These are phyloP conservation scores for Aspergillus japonicus DNA, from an alignment of 2,329 filamentous ascomycete genomes.

Conservation along the genomic window DNA sequence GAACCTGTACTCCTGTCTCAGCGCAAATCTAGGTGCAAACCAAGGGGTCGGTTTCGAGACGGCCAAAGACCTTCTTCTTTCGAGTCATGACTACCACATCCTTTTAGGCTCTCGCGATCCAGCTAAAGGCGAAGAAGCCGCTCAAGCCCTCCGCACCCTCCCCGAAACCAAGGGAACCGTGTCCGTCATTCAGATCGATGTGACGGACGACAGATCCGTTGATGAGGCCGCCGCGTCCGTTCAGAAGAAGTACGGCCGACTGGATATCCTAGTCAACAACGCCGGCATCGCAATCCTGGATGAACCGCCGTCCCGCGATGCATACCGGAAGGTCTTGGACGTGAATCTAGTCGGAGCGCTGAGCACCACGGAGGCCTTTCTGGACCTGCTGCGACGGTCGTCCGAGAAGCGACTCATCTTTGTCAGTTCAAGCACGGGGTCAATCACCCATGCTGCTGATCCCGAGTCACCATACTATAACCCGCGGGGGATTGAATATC, in stretches of 20 bases:
- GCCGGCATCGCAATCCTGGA: slow-evolving; percentile 11
- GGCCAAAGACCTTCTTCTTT: slow-evolving; percentile 20
- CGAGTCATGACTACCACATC: slow-evolving; percentile 23
- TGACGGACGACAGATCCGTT: slow-evolving; percentile 49
- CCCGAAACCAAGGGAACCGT: slow-evolving; percentile 7
- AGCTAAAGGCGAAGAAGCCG: slow-evolving; percentile 13
- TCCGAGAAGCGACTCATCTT: slow-evolving; percentile 41
- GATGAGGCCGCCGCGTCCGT: slow-evolving; percentile 57
- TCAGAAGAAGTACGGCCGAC: slow-evolving; percentile 51
- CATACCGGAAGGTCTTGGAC: slow-evolving; percentile 32
- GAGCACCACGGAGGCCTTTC: slow-evolving; percentile 36
- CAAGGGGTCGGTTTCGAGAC: slow-evolving; percentile 28
- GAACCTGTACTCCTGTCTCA: background rate
- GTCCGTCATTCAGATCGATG: slow-evolving; percentile 40
- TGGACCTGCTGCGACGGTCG: slow-evolving; percentile 33
- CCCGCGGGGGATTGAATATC: slow-evolving; percentile 37
- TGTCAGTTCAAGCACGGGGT: slow-evolving; percentile 39
- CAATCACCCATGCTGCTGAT: slow-evolving; percentile 30
- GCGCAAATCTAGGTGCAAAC: slow-evolving; percentile 23
- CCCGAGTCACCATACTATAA: slow-evolving; percentile 26
- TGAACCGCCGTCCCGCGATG: slow-evolving; percentile 24
- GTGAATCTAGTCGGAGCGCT: slow-evolving; percentile 44
- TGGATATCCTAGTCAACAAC: slow-evolving; percentile 25
- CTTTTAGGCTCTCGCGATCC: slow-evolving; percentile 19
- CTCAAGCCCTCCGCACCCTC: slow-evolving; percentile 1